A percentile compares a stretch with the other conserved stretches of the same genome.
Conservation (phyloP, 2,329 filamentous ascomycete genomes). For the Aphanocladium album region DNA sequence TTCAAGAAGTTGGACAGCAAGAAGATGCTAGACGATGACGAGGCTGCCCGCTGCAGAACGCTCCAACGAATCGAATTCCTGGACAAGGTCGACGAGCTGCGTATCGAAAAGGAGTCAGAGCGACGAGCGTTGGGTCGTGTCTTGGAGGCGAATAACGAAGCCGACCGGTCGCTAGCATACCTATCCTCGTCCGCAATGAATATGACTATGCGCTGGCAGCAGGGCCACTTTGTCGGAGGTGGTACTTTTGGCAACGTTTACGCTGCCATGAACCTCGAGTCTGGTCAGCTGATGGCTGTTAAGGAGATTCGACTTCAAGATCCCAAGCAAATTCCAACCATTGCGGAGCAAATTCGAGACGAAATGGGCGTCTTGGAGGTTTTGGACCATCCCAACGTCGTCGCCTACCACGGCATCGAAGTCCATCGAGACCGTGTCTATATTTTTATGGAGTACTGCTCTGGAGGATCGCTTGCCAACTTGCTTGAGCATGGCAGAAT, state of each 20-base stretch:
- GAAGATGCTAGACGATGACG: constrained; percentile 70
- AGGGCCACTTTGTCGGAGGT: constrained; percentile 95
- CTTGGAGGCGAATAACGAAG: constrained; percentile 90
- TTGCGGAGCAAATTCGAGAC: constrained; percentile 89
- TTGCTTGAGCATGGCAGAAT: constrained; percentile 93
- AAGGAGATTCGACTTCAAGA: constrained; percentile 98
- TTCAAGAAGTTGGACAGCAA: constrained; percentile 75
- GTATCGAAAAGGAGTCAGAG: constrained; percentile 77
- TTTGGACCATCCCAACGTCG: constrained; percentile 94
- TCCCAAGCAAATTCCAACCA: constrained; percentile 89
- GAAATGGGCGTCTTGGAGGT: constrained; percentile 97
- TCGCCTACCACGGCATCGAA: constrained; percentile 96
- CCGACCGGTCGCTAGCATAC: constrained; percentile 89
- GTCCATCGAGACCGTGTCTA: constrained; percentile 99
- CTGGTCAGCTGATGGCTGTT: constrained; percentile 93
- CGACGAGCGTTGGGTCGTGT: constrained; percentile 85
- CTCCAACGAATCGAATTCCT: constrained; percentile 72
- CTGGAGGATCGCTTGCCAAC: constrained; percentile 83
- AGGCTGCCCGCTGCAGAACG: constrained; percentile 69
- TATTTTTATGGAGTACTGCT: constrained; percentile 99
- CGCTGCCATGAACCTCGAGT: constrained; percentile 93
- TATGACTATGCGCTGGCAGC: constrained; percentile 94
- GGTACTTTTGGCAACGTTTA: constrained; percentile 98
- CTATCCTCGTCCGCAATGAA: constrained; percentile 93
- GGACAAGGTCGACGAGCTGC: constrained; percentile 67